Percentiles rank a stretch among this genome's conserved stretches.
These are phyloP conservation scores for Psidium friedrichsthalianum DNA, from an alignment of 345 rosid genomes.

Conservation along the genomic window DNA sequence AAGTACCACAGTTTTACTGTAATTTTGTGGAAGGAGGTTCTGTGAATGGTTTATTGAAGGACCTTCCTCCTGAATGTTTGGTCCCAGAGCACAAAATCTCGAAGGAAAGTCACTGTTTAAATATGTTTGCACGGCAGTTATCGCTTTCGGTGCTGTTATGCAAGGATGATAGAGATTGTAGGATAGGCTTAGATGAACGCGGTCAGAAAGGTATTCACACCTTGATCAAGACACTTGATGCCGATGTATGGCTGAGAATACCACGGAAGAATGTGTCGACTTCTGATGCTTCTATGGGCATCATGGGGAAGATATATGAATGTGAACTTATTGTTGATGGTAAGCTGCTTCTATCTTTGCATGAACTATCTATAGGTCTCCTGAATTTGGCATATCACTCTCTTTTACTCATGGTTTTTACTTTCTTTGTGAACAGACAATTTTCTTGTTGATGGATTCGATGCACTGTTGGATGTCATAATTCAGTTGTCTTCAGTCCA, in stretches of 20 bases:
- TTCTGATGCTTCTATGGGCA: conserved; percentile 22
- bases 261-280: conserved; percentile 28
- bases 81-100: conserved; percentile 41
- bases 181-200: conserved; percentile 15
- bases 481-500: conserved; percentile 46
- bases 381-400: background rate
- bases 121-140: conserved; percentile 62
- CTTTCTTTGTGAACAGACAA: conserved; percentile 35
- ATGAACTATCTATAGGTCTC: background rate
- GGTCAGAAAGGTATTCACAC: conserved; percentile 12
- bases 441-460: conserved; percentile 37
- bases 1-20: conserved; percentile 43
- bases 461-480: conserved; percentile 43
- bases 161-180: conserved; percentile 25
- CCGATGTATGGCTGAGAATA: conserved; percentile 73
- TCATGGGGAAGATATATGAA: conserved; percentile 49
- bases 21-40: conserved; percentile 29
- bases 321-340: conserved; percentile 64
- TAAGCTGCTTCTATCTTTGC: conserved; percentile 19
- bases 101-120: conserved; percentile 30
- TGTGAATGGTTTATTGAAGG: conserved; percentile 25
- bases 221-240: conserved; percentile 43
- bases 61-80: conserved; percentile 41
- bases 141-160: conserved; percentile 31
- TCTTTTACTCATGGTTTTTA: background rate